Evolutionary conservation across 1,284 basidiomycete species (phyloP).

Genomic region (Pseudozyma flocculosa): DNA sequence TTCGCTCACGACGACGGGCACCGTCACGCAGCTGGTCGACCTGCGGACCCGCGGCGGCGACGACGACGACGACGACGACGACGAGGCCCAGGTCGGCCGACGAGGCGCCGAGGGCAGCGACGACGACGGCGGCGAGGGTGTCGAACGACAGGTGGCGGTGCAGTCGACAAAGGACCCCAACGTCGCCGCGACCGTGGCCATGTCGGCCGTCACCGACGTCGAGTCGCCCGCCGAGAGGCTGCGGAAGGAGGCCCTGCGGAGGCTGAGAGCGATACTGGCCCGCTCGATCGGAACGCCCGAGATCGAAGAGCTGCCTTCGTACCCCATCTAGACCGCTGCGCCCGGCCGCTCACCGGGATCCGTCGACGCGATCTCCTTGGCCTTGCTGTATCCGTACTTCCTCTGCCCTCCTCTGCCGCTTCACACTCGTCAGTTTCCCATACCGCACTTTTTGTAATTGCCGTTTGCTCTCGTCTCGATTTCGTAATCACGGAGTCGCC

Average conservation of each 20-base stretch:
- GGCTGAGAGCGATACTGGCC: slow-evolving; percentile 17
- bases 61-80: too few species aligned
- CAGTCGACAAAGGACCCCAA: not conserved
- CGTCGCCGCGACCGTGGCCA: not conserved
- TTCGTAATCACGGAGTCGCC: too few species aligned
- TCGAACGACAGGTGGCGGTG: not conserved
- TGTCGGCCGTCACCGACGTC: not conserved
- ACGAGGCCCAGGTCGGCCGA: too few species aligned
- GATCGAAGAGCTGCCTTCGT: not conserved
- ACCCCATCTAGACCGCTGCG: too few species aligned
- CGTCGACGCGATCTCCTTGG: too few species aligned
- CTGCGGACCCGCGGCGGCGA: too few species aligned
- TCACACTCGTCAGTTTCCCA: too few species aligned
- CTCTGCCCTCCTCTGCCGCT: too few species aligned
- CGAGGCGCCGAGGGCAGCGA: not conserved
- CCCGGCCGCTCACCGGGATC: too few species aligned
- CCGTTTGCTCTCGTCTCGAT: too few species aligned
- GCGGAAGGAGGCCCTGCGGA: slow-evolving; percentile 21
- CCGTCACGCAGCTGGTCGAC: not conserved
- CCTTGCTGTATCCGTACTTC: too few species aligned
- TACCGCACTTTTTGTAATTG: too few species aligned
- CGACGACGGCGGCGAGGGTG: not conserved
- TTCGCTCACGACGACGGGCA: not conserved
- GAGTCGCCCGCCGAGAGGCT: slow-evolving; percentile 2
- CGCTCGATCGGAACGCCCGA: not conserved